These are phyloP conservation scores for Pugionium cornutum DNA, from an alignment of 345 rosid species.

Conservation along the genomic window DNA sequence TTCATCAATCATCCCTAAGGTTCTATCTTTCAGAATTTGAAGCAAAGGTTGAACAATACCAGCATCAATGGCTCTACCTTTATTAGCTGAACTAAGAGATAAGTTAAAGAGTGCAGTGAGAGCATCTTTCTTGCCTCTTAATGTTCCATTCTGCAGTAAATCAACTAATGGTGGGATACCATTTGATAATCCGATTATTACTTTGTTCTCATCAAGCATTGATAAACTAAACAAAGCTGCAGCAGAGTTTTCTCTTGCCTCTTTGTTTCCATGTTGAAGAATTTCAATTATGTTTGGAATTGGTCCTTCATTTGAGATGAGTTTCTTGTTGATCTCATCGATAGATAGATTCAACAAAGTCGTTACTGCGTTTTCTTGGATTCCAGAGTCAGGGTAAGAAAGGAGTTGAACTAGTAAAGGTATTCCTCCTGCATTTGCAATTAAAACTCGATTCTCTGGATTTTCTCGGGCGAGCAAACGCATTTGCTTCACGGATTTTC, in stretches of 20 bases:
- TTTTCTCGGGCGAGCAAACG: conserved; percentile 69
- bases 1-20: conserved; percentile 71
- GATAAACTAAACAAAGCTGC: conserved; percentile 82
- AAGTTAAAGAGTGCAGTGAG: conserved; percentile 74
- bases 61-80: conserved; percentile 67
- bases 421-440: conserved; percentile 59
- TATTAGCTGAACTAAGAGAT: conserved; percentile 64
- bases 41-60: conserved; percentile 63
- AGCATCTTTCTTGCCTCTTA: conserved; percentile 83
- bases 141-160: conserved; percentile 59
- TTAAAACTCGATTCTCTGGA: conserved; percentile 57
- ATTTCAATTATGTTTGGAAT: conserved; percentile 66
- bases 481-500: conserved; percentile 56
- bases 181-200: conserved; percentile 51
- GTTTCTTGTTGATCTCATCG: conserved; percentile 65
- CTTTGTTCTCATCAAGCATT: conserved; percentile 79
- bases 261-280: conserved; percentile 52
- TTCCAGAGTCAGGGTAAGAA: conserved; percentile 60
- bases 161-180: conserved; percentile 79
- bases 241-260: conserved; percentile 80
- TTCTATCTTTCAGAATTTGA: conserved; percentile 50
- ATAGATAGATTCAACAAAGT: conserved; percentile 71
- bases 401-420: conserved; percentile 59
- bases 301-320: conserved; percentile 55
- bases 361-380: conserved; percentile 73